Evolutionary conservation across 1,284 basidiomycete genomes (phyloP).

Genomic region (Pseudozyma sp.): DNA sequence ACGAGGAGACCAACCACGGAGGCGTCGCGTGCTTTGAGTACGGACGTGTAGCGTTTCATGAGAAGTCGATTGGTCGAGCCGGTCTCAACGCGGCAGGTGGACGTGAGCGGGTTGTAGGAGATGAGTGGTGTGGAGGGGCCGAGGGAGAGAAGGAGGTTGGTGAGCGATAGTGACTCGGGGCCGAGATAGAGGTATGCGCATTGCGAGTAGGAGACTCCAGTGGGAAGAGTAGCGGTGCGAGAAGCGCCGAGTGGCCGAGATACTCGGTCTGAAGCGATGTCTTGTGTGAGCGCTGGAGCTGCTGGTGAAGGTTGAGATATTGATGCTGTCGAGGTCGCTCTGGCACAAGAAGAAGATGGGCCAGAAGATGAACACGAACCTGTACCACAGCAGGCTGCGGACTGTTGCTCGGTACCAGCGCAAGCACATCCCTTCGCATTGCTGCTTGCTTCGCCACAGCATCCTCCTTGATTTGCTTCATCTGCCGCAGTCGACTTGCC

Average conservation of each 20-base stretch:
- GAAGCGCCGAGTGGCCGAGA: slow-evolving; percentile 54
- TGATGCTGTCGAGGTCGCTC: slow-evolving; percentile 32
- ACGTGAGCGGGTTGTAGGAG: slow-evolving; percentile 78
- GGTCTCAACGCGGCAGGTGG: slow-evolving; percentile 73
- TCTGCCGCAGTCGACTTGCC: slow-evolving; percentile 11
- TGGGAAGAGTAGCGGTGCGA: slow-evolving; percentile 28
- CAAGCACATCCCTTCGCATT: background rate
- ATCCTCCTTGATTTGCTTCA: background rate
- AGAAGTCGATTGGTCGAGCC: slow-evolving; percentile 78
- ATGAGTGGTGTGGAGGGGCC: slow-evolving; percentile 71
- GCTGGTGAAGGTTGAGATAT: slow-evolving; percentile 51
- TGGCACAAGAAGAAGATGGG: slow-evolving; percentile 10
- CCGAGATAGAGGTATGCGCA: slow-evolving; percentile 82
- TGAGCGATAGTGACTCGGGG: slow-evolving; percentile 81
- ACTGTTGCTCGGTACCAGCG: background rate
- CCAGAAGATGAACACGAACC: slow-evolving; percentile 9
- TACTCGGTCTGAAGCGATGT: slow-evolving; percentile 54
- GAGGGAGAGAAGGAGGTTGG: slow-evolving; percentile 77
- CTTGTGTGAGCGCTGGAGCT: slow-evolving; percentile 12
- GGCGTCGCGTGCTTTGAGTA: slow-evolving; percentile 89
- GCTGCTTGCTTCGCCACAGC: background rate
- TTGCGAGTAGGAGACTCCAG: slow-evolving; percentile 21
- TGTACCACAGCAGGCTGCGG: slow-evolving; percentile 15
- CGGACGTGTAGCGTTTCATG: slow-evolving; percentile 88
- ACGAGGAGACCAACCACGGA: slow-evolving; percentile 96